Evolutionary conservation across 2,329 filamentous ascomycete genomes (phyloP), one percentile per base, ranked within the genome.

Genomic region (Aspergillus sp.): DNA sequence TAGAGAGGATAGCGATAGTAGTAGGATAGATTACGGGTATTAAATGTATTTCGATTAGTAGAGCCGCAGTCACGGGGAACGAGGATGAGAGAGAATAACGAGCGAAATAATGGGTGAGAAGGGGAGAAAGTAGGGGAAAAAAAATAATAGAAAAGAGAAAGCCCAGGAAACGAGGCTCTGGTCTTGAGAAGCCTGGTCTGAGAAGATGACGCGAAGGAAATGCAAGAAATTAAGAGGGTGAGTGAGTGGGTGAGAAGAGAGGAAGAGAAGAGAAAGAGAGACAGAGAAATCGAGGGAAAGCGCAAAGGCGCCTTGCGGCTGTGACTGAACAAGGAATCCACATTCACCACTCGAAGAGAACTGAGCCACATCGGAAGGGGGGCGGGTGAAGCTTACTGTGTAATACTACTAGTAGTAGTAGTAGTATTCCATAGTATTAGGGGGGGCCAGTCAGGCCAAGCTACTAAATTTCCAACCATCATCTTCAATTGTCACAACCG

Each of bases 221-320:
- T n/a, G 23, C 30, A 11, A 42, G 10, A 15, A 15, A 30, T 50
- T 30, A 30, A 27, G 25, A 53, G 38, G 27, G 23, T 27, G 27
- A 52, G 52, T 27, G 27, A 54, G 27, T 21, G 38, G 53, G 39
- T 21, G 44, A 49, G 39, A 13, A 62, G 51, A 27, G 25, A 15
- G 36, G 25, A 27, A 30, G 52, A 38, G 19, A 23, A 52, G 48
- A 42, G 59, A 47, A 15, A 50, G 47, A 15, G 36, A 41, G 27
- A 27, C 17, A 49, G 32, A 54, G 32, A 36, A 23, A 48, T 54
- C 38, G 30, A 61, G 51, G 42, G 36, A 54, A 54, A 41, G 48
- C 38, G 57, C 30, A 56, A 57, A 63, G 36, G 51, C 53, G 61
- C 57, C 60, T 62, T 62, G 60, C 23, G 42, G 47, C 47, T 32